phyloP scores from a whole-genome alignment of 1,139 yeast genomes.

The Zygotorulaspora mrakii region DNA sequence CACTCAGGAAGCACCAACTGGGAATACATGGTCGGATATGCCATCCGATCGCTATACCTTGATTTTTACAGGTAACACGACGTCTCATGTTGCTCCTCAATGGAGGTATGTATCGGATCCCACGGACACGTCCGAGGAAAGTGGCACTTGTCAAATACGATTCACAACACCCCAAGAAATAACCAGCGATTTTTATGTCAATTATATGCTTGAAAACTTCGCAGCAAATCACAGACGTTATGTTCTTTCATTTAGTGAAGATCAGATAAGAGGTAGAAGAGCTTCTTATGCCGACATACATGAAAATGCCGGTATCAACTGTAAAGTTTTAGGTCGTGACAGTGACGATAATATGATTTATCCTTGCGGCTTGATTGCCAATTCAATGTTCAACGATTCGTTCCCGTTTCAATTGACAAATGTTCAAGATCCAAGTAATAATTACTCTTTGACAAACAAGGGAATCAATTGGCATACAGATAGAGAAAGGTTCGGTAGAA shows the following conservation, averaged over 20 bases:
- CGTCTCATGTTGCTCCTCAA: constrained; percentile 44
- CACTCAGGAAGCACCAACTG: constrained; percentile 51
- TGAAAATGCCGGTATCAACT: constrained; percentile 65
- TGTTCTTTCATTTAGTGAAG: constrained; percentile 86
- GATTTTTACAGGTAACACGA: constrained; percentile 47
- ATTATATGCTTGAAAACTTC: constrained; percentile 78
- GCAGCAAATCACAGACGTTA: constrained; percentile 92
- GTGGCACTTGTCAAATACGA: constrained; percentile 68
- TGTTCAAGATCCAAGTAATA: constrained; percentile 41
- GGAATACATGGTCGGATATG: constrained; percentile 53
- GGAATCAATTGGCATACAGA: constrained; percentile 72
- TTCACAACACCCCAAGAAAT: constrained; percentile 73
- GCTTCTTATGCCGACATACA: constrained; percentile 46
- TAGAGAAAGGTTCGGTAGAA: constrained; percentile 53
- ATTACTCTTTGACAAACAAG: constrained; percentile 48
- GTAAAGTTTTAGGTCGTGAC: constrained; percentile 55
- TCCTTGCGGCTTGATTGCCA: constrained; percentile 80
- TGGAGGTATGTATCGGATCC: constrained; percentile 58
- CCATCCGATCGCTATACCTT: constrained; percentile 55
- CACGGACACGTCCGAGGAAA: constrained; percentile 48
- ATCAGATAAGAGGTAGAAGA: constrained; percentile 68
- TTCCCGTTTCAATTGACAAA: constrained; percentile 39
- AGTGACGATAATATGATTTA: constrained; percentile 52
- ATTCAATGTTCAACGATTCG: constrained; percentile 71
- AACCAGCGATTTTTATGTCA: constrained; percentile 72